Percentiles rank a stretch among this genome's conserved stretches.
Conservation (phyloP, 257 asterid genomes). For the Plantago elongata region DNA sequence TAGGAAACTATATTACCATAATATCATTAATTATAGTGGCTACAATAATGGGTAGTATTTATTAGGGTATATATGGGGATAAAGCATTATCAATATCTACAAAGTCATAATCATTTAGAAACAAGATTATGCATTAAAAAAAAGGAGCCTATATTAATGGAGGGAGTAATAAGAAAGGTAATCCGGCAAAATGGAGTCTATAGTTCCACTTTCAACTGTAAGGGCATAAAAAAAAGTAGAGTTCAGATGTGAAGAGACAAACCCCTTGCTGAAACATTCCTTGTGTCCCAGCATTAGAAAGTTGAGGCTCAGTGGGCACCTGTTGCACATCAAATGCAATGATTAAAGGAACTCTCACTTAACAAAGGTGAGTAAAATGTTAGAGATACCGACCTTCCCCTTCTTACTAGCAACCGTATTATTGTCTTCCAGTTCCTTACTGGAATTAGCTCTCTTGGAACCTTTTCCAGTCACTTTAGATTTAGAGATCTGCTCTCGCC, state of each 20-base stretch:
- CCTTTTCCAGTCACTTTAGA: conserved; percentile 32
- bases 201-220: conserved; percentile 1
- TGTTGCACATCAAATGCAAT: conserved; percentile 27
- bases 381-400: conserved; percentile 63
- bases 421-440: conserved; percentile 46
- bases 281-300: conserved; percentile 43
- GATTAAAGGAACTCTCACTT: conserved; percentile 4
- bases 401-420: conserved; percentile 43
- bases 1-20: too few species aligned
- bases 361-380: background rate
- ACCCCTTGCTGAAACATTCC: conserved; percentile 65
- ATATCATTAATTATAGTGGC: too few species aligned
- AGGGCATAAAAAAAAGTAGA: conserved; percentile 15
- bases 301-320: conserved; percentile 58
- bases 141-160: too few species aligned
- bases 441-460: conserved; percentile 55
- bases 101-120: too few species aligned
- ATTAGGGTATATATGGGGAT: too few species aligned
- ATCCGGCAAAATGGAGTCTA: background rate
- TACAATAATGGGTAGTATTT: too few species aligned
- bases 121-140: too few species aligned
- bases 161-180: background rate
- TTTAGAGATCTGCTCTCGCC: conserved; percentile 36
- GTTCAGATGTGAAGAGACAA: conserved; percentile 27
- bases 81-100: too few species aligned